A percentile compares a stretch with the other conserved stretches of the same genome.
Evolutionary conservation across 2,329 filamentous ascomycete species (phyloP).

Genomic region (Mycocentrospora acerina): DNA sequence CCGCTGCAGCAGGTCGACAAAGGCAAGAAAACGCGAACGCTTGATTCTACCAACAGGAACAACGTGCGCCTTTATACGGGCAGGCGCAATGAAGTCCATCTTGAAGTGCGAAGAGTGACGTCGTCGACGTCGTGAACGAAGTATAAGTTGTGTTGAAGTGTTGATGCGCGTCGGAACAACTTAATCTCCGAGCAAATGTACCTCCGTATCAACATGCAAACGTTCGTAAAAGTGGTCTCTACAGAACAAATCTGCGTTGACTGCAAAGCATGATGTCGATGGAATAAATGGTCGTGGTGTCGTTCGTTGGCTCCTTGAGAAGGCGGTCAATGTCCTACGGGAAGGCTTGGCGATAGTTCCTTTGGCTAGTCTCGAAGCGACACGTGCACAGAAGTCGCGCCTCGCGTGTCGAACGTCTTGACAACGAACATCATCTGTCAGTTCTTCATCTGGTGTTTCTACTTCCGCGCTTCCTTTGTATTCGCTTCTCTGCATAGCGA

Average conservation of each 20-base stretch:
- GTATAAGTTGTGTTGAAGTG: too few species aligned
- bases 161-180: too few species aligned
- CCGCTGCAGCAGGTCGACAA: slow-evolving; percentile 73
- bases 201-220: too few species aligned
- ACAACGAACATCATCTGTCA: slow-evolving; percentile 2
- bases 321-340: background rate
- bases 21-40: slow-evolving; percentile 74
- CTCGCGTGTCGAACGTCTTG: too few species aligned
- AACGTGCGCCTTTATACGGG: slow-evolving; percentile 83
- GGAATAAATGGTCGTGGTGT: too few species aligned
- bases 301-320: slow-evolving; percentile 11
- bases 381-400: too few species aligned
- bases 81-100: slow-evolving; percentile 67
- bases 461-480: slow-evolving; percentile 7
- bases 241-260: slow-evolving; percentile 10
- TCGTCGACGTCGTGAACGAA: too few species aligned
- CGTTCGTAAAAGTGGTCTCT: slow-evolving; percentile 4
- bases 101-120: slow-evolving; percentile 87
- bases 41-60: slow-evolving; percentile 86
- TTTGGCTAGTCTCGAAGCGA: too few species aligned
- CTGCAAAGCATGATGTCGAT: slow-evolving; percentile 23
- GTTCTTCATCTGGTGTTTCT: slow-evolving; percentile 4
- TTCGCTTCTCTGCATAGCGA: slow-evolving; percentile 32
- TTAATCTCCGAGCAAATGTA: too few species aligned
- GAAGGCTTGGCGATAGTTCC: too few species aligned